Conservation (phyloP, 2,329 filamentous ascomycete species). For the Neobulgaria alba region DNA sequence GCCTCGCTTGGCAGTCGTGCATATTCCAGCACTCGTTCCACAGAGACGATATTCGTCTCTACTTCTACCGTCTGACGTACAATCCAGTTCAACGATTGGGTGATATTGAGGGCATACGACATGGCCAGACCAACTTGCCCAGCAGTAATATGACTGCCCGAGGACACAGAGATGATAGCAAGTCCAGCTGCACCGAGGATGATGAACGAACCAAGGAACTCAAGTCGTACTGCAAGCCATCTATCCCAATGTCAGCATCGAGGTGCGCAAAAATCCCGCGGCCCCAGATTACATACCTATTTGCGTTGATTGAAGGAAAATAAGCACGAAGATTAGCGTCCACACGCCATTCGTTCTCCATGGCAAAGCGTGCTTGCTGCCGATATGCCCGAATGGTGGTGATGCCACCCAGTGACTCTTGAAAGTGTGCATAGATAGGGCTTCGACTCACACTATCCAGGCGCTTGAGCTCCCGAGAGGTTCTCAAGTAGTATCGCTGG, state of each 20-base stretch:
- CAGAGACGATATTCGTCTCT: slow-evolving; percentile 99
- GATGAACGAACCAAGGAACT: slow-evolving; percentile 91
- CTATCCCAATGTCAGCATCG: slow-evolving; percentile 38
- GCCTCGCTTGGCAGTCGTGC: slow-evolving; percentile 85
- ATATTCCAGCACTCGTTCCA: slow-evolving; percentile 96
- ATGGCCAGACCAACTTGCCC: slow-evolving; percentile 87
- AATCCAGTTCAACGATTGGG: slow-evolving; percentile 96
- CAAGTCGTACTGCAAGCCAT: slow-evolving; percentile 90
- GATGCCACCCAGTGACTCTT: slow-evolving; percentile 89
- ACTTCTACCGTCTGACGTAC: slow-evolving; percentile 97
- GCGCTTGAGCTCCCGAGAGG: slow-evolving; percentile 91
- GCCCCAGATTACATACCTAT: slow-evolving; percentile 20
- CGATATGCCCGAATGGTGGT: slow-evolving; percentile 92
- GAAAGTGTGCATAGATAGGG: slow-evolving; percentile 96
- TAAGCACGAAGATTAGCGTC: slow-evolving; percentile 92
- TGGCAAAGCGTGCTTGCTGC: slow-evolving; percentile 76
- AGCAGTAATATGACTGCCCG: slow-evolving; percentile 51
- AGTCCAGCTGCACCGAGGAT: slow-evolving; percentile 82
- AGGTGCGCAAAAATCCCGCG: background rate
- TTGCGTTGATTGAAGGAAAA: slow-evolving; percentile 87
- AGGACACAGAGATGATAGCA: slow-evolving; percentile 70
- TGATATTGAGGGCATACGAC: slow-evolving; percentile 97
- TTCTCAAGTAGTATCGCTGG: slow-evolving; percentile 92
- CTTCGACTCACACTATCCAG: slow-evolving; percentile 92
- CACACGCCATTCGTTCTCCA: slow-evolving; percentile 96